These are phyloP conservation scores for Kwoniella mangroviensis DNA, from an alignment of 768 basidiomycete species.

Conservation along the genomic window DNA sequence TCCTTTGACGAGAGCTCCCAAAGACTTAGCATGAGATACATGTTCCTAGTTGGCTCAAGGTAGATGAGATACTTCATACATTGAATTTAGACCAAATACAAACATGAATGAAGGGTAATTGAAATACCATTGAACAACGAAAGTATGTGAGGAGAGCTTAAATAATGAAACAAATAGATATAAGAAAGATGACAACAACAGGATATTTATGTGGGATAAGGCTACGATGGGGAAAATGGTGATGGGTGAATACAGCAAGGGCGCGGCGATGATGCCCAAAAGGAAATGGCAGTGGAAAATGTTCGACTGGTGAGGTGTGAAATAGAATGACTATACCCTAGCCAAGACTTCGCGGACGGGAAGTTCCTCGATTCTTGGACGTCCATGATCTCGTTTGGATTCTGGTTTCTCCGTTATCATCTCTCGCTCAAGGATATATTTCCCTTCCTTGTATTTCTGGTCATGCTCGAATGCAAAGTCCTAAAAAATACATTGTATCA, in stretches of 20 bases:
- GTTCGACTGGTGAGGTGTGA: background rate
- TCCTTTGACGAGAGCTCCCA: background rate
- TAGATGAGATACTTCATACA: background rate
- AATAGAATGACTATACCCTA: slow-evolving; percentile 19
- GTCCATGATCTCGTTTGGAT: slow-evolving; percentile 24
- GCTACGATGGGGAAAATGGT: background rate
- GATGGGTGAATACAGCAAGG: background rate
- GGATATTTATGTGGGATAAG: background rate
- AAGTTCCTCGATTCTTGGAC: slow-evolving; percentile 43
- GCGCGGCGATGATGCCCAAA: background rate
- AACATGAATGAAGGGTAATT: background rate
- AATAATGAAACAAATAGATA: background rate
- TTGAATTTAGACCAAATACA: background rate
- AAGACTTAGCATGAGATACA: background rate
- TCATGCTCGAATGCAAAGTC: slow-evolving; percentile 85
- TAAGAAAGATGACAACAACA: slow-evolving; percentile 8
- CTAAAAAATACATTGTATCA: slow-evolving; percentile 59
- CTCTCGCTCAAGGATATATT: slow-evolving; percentile 89
- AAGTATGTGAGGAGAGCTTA: background rate
- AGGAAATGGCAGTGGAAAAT: background rate
- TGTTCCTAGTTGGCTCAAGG: background rate
- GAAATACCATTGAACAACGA: slow-evolving; percentile 1
- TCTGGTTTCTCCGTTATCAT: slow-evolving; percentile 48
- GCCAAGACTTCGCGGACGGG: slow-evolving; percentile 31
- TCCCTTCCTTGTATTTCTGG: slow-evolving; percentile 98